Evolutionary conservation across 768 basidiomycete genomes (phyloP).

Genomic region (Agaricus subrufescens): DNA sequence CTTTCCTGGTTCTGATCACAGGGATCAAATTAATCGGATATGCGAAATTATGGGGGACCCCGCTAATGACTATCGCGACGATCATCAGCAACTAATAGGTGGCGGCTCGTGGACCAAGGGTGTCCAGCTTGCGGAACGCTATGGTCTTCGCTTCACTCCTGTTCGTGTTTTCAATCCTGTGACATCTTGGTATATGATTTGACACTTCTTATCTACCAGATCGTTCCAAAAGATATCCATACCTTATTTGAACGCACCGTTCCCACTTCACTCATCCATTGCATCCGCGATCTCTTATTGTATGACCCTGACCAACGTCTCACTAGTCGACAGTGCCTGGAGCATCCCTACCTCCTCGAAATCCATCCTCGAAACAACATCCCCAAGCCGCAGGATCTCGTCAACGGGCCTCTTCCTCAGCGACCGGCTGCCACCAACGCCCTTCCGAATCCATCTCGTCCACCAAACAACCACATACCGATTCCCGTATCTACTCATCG

Average conservation of each 20-base stretch:
- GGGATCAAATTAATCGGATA: slow-evolving; percentile 89
- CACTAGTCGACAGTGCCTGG: slow-evolving; percentile 81
- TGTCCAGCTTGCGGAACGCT: slow-evolving; percentile 78
- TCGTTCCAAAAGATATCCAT: slow-evolving; percentile 60
- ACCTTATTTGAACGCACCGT: slow-evolving; percentile 75
- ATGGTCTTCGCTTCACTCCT: slow-evolving; percentile 88
- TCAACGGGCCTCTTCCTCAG: slow-evolving; percentile 29
- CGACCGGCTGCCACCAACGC: slow-evolving; percentile 5
- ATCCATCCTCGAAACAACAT: slow-evolving; percentile 64
- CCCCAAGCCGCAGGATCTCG: slow-evolving; percentile 36
- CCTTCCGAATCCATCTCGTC: slow-evolving; percentile 26
- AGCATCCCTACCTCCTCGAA: slow-evolving; percentile 87
- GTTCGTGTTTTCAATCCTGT: slow-evolving; percentile 40
- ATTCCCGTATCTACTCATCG: slow-evolving; percentile 26
- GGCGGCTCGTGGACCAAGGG: slow-evolving; percentile 89
- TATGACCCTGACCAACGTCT: slow-evolving; percentile 88
- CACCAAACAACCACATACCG: slow-evolving; percentile 37
- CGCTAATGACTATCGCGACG: slow-evolving; percentile 78
- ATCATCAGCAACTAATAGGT: slow-evolving; percentile 62
- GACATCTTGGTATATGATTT: not conserved
- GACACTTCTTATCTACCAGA: slow-evolving; percentile 32
- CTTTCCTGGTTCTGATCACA: slow-evolving; percentile 90
- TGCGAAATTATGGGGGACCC: slow-evolving; percentile 95
- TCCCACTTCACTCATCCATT: slow-evolving; percentile 80
- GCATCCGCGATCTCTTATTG: slow-evolving; percentile 86